Evolutionary conservation across 345 rosid genomes (phyloP), one percentile per base, ranked within the genome.

Genomic region (Eucalyptus marginata): DNA sequence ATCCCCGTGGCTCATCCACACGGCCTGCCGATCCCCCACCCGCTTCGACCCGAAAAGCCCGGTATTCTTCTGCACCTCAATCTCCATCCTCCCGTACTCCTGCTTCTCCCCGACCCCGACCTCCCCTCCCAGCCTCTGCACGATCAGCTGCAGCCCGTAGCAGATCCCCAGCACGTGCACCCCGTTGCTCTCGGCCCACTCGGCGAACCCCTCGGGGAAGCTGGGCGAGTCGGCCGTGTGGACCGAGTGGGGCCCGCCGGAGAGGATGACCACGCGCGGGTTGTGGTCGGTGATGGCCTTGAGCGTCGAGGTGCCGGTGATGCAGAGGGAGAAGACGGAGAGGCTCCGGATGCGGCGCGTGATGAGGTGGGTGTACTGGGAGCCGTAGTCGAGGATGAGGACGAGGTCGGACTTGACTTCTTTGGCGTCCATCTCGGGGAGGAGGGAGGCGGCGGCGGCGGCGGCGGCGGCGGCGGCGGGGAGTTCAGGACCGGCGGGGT

Each of bases 1-100:
- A 86, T 96, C 99, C 2, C 99, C 99, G 88, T 97, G 99, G 68
- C 99, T 98, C 99, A 97, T 98, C 99, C 99, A 98, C 83, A 95
- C 99, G 24, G 93, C 93, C 92, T 97, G 97, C 90, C 85, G 93
- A 52, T 98, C 96, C 86, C 97, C 99, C 88, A 87, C 95, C 56
- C 84, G 90, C 90, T 92, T 95, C 22, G 91, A 88, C 88, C 99
- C 98, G 86, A 91, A 97, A 88, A 98, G 87, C 86, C 97, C 98
- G 8, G 79, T 83, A 87, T 83, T 92, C 36, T 90, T 88, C 83
- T 89, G 93, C 49, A 97, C 99, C 88, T 49, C 93, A 92, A 97
- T 95, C 94, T 97, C 98, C 99, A 96, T 98, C 92, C 95, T 94
- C 92, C 99, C 99, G 86, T 98, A 98, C 92, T 97, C 99, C 93